Conservation (phyloP, 768 basidiomycete genomes). For the Zangia roseola region DNA sequence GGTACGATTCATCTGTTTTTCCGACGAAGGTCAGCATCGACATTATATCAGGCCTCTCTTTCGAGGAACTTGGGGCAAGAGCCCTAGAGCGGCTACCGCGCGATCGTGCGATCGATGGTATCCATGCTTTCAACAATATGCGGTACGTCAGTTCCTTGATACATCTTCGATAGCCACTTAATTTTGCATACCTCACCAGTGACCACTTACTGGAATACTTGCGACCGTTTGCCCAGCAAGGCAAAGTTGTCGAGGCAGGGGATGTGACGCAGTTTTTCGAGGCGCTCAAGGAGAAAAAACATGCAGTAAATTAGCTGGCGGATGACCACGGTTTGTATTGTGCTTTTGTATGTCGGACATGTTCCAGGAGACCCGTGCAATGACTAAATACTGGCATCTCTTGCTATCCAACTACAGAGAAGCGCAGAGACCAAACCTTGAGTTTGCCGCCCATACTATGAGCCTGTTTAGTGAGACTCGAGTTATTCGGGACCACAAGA, state of each 20-base stretch:
- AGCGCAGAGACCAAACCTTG: too few species aligned
- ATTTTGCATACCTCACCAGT: constrained; percentile 35
- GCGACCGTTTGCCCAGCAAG: constrained; percentile 76
- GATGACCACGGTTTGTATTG: too few species aligned
- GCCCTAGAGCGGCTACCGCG: constrained; percentile 73
- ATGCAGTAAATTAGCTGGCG: constrained; percentile 1
- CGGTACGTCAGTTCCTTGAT: constrained; percentile 44
- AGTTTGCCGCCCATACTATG: too few species aligned
- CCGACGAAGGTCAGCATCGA: neutral
- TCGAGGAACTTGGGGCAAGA: constrained; percentile 83
- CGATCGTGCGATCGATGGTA: constrained; percentile 79
- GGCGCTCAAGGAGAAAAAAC: constrained; percentile 37
- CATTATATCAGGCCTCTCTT: constrained; percentile 54
- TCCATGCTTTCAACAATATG: constrained; percentile 82
- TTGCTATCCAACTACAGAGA: too few species aligned
- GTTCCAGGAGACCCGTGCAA: too few species aligned
- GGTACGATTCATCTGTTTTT: constrained; percentile 36
- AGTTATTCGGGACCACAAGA: too few species aligned
- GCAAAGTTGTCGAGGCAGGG: constrained; percentile 68
- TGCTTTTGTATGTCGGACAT: too few species aligned
- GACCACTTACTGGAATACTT: constrained; percentile 71
- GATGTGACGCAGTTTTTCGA: constrained; percentile 74
- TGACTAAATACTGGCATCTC: too few species aligned
- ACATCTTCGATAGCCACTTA: neutral
- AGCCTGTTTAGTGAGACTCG: too few species aligned